Base-by-base conservation (phyloP, 2,329 filamentous ascomycete species). In the Microdochium nivale region DNA sequence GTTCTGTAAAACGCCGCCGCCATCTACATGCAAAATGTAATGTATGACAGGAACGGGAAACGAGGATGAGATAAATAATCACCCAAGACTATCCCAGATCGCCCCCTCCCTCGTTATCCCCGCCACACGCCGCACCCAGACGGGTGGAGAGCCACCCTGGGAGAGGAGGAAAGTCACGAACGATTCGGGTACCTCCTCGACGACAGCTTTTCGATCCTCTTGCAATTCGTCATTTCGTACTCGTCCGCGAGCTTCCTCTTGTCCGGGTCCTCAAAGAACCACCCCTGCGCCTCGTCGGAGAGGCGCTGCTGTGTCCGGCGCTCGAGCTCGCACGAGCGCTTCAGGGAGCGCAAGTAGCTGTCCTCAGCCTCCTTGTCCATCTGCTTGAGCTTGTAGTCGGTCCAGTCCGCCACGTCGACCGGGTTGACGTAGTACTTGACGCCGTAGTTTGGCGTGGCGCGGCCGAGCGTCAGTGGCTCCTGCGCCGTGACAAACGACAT, bases 381-480 rank as follows among this genome's bases (percentile, higher is more conserved):
- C 59, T 86, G 79, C 48, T 74, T 72, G 63, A 95, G 80, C 65
- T 94, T 87, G 52, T 80, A 76, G 11, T 78, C 68, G 51, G 78
- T 84, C 66, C 83, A 91, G 33, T 85, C 81, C 25, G 80, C 77
- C 27, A 96, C 79, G 25, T 96, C 91, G 3, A 68, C 66, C 1
- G 90, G 90, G 65, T 95, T 85, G 55, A 97, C 79, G 63, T 80
- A 99, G 72, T 97, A 99, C 54, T 88, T 80, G 50, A 95, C 77
- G 50, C 86, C 83, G 55, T 90, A 76, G 51, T 81, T 80, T 0
- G 80, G 78, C 24, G 87, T 92, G 24, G 77, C 80, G 53, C 90
- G 87, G 59, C 85, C 79, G 60, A 85, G 72, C 19, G 89, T 96
- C 65, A 88, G 81, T 2, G 89, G 90, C 14, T 83, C 76, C 47